Evolutionary conservation across 2,329 filamentous ascomycete genomes (phyloP), one percentile per base, ranked within the genome.

Genomic region (Pseudogymnoascus sp.): DNA sequence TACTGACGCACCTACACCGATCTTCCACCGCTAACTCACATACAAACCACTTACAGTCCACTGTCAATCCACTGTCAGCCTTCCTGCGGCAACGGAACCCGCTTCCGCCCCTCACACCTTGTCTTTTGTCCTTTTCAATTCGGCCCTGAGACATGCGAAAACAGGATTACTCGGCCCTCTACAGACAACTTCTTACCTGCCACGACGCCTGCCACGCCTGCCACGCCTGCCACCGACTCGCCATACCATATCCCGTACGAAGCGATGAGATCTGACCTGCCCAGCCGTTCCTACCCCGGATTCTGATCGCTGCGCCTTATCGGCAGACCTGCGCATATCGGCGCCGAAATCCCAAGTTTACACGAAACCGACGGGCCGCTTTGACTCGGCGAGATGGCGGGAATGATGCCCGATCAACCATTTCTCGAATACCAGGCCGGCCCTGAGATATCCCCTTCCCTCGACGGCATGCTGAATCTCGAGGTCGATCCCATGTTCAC

Each of bases 401-500:
- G 50, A 57, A 57, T 33, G 50, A 57, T 57, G 50, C 50, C 50
- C 50, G 50, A 57, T 33, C 50, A 57, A 57, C 50, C n/a, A 57
- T 57, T 33, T 57, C 28, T n/a, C 33, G 50, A 57, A 57, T 57
- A 33, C 28, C 50, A 57, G 50, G 28, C 50, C 50, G 50, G 50
- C 26, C 50, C 50, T 19, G 50, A 57, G 6, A 33, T 57, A 33
- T 33, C 50, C 6, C 26, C 50, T 4, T 21, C 50, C 7, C 36
- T 61, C 59, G 59, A 42, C 19, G 59, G 23, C 15, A 61, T 61
- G 33, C n/a, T 61, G 6, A 61, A 61, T 31, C 33, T 61, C 59
- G 59, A 69, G 42, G 36, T 47, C 26, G 28, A 71, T 19, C 67
- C 67, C 64, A 64, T 72, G 7, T 72, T 72, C 63, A 63, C 66